Base-by-base conservation (phyloP, 345 rosid genomes). In the Firmiana major region DNA sequence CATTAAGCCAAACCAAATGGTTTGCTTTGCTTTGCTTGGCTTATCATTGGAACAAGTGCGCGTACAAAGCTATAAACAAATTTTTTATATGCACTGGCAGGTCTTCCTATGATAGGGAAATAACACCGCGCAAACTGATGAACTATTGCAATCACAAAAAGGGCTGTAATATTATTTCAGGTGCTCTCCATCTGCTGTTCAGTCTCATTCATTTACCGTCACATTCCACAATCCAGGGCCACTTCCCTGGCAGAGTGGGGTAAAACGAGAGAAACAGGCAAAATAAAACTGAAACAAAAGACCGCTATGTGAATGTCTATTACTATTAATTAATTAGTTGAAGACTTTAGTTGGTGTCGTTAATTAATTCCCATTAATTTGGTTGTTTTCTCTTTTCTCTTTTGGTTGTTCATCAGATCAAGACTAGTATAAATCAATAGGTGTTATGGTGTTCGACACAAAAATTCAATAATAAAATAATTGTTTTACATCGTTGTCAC, bases 41-140 rank as follows among this genome's bases (percentile, higher is more conserved):
- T 48, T 28, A 51, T 71, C 74, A 71, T 71, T 71, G 74, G 74
- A 51, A 51, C 15, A 58, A 58, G 63, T 58, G 63, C 31, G 26
- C 9, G 59, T 54, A 19, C 43, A 48, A 48, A 11, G 26, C 3
- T 9, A 49, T 22, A 70, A 70, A 54, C 59, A 48, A 70, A 22
- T n/a, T 49, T 16, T 28, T 70, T 9, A 70, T 28, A 4, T 48
- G 59, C 26, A 70, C 8, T 17, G 74, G 74, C 59, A 70, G 38
- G 65, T 60, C 59, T 26, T 70, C 43, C 40, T 2, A 48, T 48
- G 74, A 70, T 70, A 59, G 59, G 26, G 75, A 53, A 72, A 72
- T 6, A 54, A 55, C 49, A 72, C 63, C 54, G 31, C 75, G 31
- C 49, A 11, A 72, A 72, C 62, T 54, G 43, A 28, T 36, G 75